Base-by-base conservation (phyloP, 352 stramenopile species). In the Pythium scleroteichum region DNA sequence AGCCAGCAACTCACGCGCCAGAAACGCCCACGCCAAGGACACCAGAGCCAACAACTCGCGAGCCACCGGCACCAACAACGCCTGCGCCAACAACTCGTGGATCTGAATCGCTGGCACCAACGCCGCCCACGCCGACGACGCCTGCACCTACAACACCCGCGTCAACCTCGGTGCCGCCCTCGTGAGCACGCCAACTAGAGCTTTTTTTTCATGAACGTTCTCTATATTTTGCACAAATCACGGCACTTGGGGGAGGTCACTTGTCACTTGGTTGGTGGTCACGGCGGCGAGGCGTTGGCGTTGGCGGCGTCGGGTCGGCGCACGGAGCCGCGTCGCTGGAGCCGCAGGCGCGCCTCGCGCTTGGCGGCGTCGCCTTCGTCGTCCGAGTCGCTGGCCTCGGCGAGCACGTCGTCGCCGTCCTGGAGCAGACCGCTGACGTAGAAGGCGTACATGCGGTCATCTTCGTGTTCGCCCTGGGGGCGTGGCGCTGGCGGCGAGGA, bases 391-490 rank as follows among this genome's bases (percentile, higher is more conserved):
- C 82, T 73, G 47, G 33, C 44, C n/a, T 62, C 55, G 14, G 13
- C 55, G n/a, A 55, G 46, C 32, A 63, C 68, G 41, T 72, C 72
- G 9, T 73, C 73, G 5, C 71, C 70, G 48, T 85, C 71, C 45
- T 82, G 64, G 55, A 85, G 63, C 41, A 89, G 74, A 2, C 71
- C 79, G 62, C 76, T 78, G 47, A 71, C 65, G 68, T 87, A 90
- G 35, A 90, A 90, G 45, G 83, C 78, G 68, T 72, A 82, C 40
- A 86, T 67, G 45, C 59, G 59, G 14, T 64, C 61, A 26, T 68
- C 61, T 20, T 52, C 40, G 19, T 48, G 22, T 35, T 13, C 52
- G 52, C 24, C 20, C 16, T 17, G 20, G 50, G 38, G 50, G 7
- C n/a, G n/a, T 44, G 53, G 40, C 44, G 27, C 2, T 29, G 24